Percentiles rank a stretch among this genome's conserved stretches.
phyloP scores from a whole-genome alignment of 2,329 filamentous ascomycete species.

The Davidsoniella australis region DNA sequence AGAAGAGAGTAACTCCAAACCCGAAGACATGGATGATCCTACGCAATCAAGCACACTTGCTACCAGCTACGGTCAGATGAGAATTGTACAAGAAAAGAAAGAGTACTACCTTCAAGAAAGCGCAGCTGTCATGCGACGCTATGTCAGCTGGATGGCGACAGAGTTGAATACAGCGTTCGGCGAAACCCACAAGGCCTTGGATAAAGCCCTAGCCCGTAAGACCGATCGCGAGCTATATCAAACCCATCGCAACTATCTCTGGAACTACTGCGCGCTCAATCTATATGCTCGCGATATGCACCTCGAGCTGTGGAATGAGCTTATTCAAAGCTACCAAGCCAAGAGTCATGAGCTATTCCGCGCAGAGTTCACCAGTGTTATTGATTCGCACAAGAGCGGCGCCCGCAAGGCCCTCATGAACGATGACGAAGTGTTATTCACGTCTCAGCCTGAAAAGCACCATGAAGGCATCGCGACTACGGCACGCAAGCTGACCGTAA shows the following conservation, averaged over 20 bases:
- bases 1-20: constrained; percentile 21
- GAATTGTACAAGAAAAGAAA: constrained; percentile 85
- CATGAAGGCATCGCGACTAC: constrained; percentile 59
- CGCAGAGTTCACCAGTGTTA: constrained; percentile 62
- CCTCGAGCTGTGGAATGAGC: constrained; percentile 58
- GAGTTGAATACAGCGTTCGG: constrained; percentile 63
- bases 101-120: constrained; percentile 71
- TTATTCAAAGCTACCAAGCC: constrained; percentile 66
- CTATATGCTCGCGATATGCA: constrained; percentile 81
- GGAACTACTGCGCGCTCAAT: constrained; percentile 76
- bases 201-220: constrained; percentile 44
- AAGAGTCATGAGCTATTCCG: constrained; percentile 63
- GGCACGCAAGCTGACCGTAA: constrained; percentile 81
- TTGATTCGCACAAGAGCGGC: constrained; percentile 63
- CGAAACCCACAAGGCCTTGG: constrained; percentile 48
- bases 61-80: constrained; percentile 73
- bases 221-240: constrained; percentile 60
- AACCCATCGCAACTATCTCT: constrained; percentile 53
- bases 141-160: constrained; percentile 66
- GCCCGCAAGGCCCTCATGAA: constrained; percentile 59
- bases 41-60: constrained; percentile 38
- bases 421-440: constrained; percentile 75
- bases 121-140: constrained; percentile 55
- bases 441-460: constrained; percentile 67
- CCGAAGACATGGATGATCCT: constrained; percentile 13